These are phyloP conservation scores for Botrytis squamosa DNA, from an alignment of 2,329 filamentous ascomycete genomes.

Conservation along the genomic window DNA sequence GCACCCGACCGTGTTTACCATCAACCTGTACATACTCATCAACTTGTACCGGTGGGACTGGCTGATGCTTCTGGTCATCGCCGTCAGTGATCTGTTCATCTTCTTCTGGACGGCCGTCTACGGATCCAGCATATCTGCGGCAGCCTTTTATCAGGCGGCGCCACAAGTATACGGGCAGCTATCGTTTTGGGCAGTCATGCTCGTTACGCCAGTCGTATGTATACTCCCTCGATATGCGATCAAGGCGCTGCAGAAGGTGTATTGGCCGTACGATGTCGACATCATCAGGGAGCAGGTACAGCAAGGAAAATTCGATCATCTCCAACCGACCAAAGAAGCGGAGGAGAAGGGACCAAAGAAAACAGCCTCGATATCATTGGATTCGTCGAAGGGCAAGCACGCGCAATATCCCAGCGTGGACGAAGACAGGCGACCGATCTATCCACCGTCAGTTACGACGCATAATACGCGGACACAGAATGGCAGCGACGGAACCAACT, in stretches of 20 bases:
- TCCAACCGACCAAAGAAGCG: constrained; percentile 44
- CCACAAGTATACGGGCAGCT: constrained; percentile 76
- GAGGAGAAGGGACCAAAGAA: constrained; percentile 44
- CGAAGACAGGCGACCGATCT: constrained; percentile 89
- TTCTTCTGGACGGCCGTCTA: constrained; percentile 97
- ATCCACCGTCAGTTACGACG: constrained; percentile 82
- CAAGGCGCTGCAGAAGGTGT: constrained; percentile 91
- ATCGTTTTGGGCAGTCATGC: constrained; percentile 84
- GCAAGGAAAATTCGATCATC: constrained; percentile 76
- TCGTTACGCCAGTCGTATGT: constrained; percentile 77
- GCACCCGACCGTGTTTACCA: constrained; percentile 78
- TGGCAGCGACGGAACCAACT: constrained; percentile 91
- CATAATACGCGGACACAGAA: constrained; percentile 82
- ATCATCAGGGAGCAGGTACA: constrained; percentile 91
- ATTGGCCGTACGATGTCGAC: constrained; percentile 88
- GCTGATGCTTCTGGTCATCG: constrained; percentile 82
- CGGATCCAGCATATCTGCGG: constrained; percentile 48
- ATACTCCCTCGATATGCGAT: constrained; percentile 82
- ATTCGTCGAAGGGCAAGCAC: constrained; percentile 57
- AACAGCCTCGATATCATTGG: constrained; percentile 46
- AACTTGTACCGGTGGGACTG: constrained; percentile 99
- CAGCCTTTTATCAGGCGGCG: constrained; percentile 75
- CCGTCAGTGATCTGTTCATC: constrained; percentile 79
- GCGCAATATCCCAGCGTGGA: constrained; percentile 64
- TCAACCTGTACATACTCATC: constrained; percentile 92